Evolutionary conservation across 202 grass and related monocot species (phyloP), one percentile per base, ranked within the genome.

Genomic region (Digitaria exilis): DNA sequence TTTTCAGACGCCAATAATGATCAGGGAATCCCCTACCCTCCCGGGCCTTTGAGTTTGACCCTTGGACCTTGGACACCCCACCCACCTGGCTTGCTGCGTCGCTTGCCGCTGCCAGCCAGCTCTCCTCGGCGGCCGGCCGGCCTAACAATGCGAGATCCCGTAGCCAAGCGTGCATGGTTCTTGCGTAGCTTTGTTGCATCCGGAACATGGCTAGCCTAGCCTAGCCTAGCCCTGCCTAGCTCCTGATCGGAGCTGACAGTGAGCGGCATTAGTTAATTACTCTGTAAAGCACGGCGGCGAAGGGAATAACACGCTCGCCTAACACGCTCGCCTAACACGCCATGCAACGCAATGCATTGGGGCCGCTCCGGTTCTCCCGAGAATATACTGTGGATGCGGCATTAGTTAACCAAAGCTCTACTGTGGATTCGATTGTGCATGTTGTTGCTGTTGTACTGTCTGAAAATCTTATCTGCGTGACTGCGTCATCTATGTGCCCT

Each of bases 151-250:
- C 29, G 18, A 37, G 57, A 34, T 65, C 17, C 30, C 29, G 16
- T 19, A n/a, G 69, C 69, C 28, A 52, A n/a, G 69, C 45, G 28
- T 73, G 46, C 44, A 50, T 19, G 69, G 62, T 21, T 65, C n/a
- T 37, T 15, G 31, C 62, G 62, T 65, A 37, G 62, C 42, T 25
- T 34, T 9, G 58, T n/a, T 71, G 51, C 25, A 8, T 11, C 21
- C 42, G 43, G 54, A 82, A 73, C 80, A 51, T 82, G 69, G 56
- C 69, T 73, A 48, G 29, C 11, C 56, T 60, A 60, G 17, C 55
- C 22, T 57, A 24, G 5, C 57, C 46, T 34, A 8, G n/a, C 48
- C 37, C 16, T n/a, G 22, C 22, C 22, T 73, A 52, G 34, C 35
- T 58, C 15, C 35, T 31, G 49, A 44, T 77, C 30, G 28, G 44